These are phyloP conservation scores for Teratosphaeria destructans DNA, from an alignment of 2,329 filamentous ascomycete genomes.

Conservation along the genomic window DNA sequence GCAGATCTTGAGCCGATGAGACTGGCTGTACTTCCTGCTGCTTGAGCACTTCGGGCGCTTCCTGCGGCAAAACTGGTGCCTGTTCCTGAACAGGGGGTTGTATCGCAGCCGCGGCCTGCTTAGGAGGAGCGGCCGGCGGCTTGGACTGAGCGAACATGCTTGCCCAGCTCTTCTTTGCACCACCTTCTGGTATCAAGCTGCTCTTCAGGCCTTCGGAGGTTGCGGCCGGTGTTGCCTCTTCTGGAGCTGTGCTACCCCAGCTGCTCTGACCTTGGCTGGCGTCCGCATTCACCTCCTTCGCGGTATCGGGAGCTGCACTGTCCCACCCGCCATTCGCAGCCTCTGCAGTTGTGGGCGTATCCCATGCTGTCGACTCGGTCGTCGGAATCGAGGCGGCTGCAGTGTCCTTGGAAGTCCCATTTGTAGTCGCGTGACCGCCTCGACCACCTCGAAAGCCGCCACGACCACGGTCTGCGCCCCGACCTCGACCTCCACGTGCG, in stretches of 20 bases:
- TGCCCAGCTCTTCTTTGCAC: slow-evolving; percentile 43
- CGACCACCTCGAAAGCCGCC: slow-evolving; percentile 48
- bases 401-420: slow-evolving; percentile 53
- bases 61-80: neutral
- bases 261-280: slow-evolving; percentile 24
- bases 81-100: slow-evolving; percentile 22
- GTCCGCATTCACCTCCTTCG: slow-evolving; percentile 10
- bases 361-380: slow-evolving; percentile 58
- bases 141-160: slow-evolving; percentile 41
- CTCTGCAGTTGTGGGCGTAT: slow-evolving; percentile 32
- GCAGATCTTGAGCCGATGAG: slow-evolving; percentile 13
- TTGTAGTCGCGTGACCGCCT: slow-evolving; percentile 48
- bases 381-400: slow-evolving; percentile 51
- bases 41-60: slow-evolving; percentile 7
- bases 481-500: slow-evolving; percentile 50
- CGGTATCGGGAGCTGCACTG: slow-evolving; percentile 4
- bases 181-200: slow-evolving; percentile 24
- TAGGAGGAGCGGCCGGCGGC: slow-evolving; percentile 38
- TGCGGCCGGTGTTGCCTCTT: slow-evolving; percentile 19
- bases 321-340: slow-evolving; percentile 16
- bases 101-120: slow-evolving; percentile 18
- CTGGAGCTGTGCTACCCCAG: slow-evolving; percentile 31
- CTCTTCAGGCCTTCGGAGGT: slow-evolving; percentile 27
- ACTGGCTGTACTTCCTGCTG: slow-evolving; percentile 7
- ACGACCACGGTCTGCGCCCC: slow-evolving; percentile 48